phyloP scores from a whole-genome alignment of 345 rosid genomes.

The Citrus reticulata region DNA sequence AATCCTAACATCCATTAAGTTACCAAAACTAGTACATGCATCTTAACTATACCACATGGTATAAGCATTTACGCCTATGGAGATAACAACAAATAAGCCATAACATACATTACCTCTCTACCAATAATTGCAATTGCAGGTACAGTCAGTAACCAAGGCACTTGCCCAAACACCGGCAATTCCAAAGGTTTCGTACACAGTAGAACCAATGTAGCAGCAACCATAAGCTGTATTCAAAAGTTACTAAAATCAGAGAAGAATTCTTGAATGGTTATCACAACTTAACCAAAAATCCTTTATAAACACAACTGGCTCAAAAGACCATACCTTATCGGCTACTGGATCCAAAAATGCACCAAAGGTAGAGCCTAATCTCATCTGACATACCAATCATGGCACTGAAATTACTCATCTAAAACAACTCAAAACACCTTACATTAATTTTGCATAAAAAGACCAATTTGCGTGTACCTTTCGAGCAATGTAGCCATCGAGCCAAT shows the following conservation, averaged over 20 bases:
- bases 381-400: conserved; percentile 15
- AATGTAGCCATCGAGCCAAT: conserved; percentile 98
- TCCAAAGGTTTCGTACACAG: conserved; percentile 78
- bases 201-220: conserved; percentile 89
- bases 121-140: conserved; percentile 91
- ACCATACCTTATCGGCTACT: conserved; percentile 88
- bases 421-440: not conserved
- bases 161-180: conserved; percentile 47
- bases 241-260: conserved; percentile 10
- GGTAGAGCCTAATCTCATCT: conserved; percentile 83
- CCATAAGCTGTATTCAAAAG: conserved; percentile 75
- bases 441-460: not conserved
- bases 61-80: not conserved
- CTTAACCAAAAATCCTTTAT: not conserved
- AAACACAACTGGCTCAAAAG: not conserved
- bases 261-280: not conserved
- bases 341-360: conserved; percentile 99
- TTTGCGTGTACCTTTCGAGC: conserved; percentile 69
- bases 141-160: conserved; percentile 79
- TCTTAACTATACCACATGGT: no score
- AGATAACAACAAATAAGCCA: conserved; percentile 2
- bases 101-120: conserved; percentile 69
- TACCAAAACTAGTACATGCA: not conserved
- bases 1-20: not conserved
- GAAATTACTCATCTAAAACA: not conserved